A percentile compares a stretch with the other conserved stretches of the same genome.
Evolutionary conservation across 2,329 filamentous ascomycete species (phyloP).

Genomic region (Aspergillus novofumigatus): DNA sequence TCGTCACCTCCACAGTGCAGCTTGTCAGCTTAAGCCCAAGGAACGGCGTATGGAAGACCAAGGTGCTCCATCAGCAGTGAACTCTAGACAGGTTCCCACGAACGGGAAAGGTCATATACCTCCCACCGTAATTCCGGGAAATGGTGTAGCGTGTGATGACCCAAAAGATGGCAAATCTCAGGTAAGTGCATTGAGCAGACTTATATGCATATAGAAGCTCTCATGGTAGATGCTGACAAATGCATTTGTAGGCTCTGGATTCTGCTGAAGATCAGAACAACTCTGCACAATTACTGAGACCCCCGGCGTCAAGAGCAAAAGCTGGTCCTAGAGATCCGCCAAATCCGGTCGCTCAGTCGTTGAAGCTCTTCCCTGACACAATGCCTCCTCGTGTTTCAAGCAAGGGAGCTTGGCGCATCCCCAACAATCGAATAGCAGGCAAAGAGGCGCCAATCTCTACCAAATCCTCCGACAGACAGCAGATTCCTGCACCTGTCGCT

Average conservation of each 20-base stretch:
- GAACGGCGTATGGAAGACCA: neutral
- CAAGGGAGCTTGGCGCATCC: constrained; percentile 22
- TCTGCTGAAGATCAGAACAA: neutral
- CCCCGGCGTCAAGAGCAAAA: constrained; percentile 7
- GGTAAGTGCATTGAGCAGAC: neutral
- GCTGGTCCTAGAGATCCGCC: constrained; percentile 7
- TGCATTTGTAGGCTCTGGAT: neutral
- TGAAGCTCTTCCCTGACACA: constrained; percentile 34
- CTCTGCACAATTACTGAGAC: neutral
- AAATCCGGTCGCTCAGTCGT: constrained; percentile 13
- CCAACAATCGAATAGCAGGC: constrained; percentile 11
- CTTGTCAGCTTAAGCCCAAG: neutral
- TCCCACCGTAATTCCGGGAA: neutral
- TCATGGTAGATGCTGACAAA: neutral
- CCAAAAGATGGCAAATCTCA: neutral
- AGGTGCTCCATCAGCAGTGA: neutral
- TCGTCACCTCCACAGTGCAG: neutral
- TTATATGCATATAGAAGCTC: neutral
- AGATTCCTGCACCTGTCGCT: neutral
- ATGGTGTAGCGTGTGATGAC: neutral
- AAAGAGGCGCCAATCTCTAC: neutral
- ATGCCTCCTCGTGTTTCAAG: constrained; percentile 29
- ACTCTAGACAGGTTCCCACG: neutral
- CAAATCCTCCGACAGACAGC: neutral
- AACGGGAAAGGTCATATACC: neutral